These are phyloP conservation scores for Lactuca saligna DNA, from an alignment of 129 eudicot species.

Conservation along the genomic window DNA sequence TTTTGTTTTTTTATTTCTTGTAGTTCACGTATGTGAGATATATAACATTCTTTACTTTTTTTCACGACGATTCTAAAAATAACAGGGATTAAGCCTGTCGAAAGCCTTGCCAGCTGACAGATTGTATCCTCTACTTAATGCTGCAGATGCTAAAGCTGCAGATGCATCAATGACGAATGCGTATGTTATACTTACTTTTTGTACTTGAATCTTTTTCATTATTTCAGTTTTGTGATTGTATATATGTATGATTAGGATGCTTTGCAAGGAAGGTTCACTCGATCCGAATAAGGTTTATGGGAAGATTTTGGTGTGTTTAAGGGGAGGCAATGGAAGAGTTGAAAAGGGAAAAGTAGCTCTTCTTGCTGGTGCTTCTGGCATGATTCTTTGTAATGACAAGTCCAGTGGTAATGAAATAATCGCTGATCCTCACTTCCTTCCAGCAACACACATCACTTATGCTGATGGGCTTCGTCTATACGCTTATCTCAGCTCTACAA, in stretches of 20 bases:
- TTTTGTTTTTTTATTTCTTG: too few relatives aligned
- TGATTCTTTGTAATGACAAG: slow-evolving; percentile 62
- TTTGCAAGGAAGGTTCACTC: slow-evolving; percentile 53
- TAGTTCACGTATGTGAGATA: too few relatives aligned
- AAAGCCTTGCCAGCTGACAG: slow-evolving; percentile 34
- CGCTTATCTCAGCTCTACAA: slow-evolving; percentile 48
- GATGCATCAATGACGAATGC: slow-evolving; percentile 44
- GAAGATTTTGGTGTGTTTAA: slow-evolving; percentile 65
- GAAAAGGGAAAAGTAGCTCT: slow-evolving; percentile 54
- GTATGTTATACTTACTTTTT: slow-evolving; percentile 38
- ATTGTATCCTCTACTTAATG: slow-evolving; percentile 47
- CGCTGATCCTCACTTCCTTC: slow-evolving; percentile 67
- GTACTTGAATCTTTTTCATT: neutral
- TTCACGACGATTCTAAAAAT: neutral
- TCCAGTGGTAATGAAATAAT: slow-evolving; percentile 43
- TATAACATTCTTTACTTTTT: too few relatives aligned
- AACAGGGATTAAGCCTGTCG: slow-evolving; percentile 67
- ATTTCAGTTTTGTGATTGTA: neutral
- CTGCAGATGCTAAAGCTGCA: slow-evolving; percentile 47
- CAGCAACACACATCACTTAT: slow-evolving; percentile 53
- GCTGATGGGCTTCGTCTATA: slow-evolving; percentile 41
- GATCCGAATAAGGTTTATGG: slow-evolving; percentile 65
- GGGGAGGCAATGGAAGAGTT: slow-evolving; percentile 61
- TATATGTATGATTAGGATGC: slow-evolving; percentile 31
- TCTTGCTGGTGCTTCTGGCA: slow-evolving; percentile 71